A percentile compares a stretch with the other conserved stretches of the same genome.
These are phyloP conservation scores for Tetradesmus lagerheimii DNA, from an alignment of 139 green algal genomes.

Conservation along the genomic window DNA sequence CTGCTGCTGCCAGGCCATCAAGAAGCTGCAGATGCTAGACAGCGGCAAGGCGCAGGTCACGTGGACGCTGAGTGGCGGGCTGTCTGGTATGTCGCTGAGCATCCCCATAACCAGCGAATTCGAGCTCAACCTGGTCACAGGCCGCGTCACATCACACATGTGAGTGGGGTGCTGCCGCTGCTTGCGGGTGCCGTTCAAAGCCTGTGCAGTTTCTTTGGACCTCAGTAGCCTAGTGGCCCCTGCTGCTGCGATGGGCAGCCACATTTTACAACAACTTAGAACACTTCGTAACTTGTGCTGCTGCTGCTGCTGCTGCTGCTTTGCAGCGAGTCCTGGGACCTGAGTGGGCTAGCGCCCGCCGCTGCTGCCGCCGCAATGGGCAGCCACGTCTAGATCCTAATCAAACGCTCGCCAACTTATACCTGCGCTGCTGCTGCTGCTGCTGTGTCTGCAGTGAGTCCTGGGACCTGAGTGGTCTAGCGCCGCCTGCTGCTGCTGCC, in stretches of 20 bases:
- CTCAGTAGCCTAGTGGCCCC: not conserved
- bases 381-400: too few relatives aligned
- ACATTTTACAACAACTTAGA: too few relatives aligned
- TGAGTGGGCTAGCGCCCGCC: too few relatives aligned
- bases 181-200: too few relatives aligned
- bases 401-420: too few relatives aligned
- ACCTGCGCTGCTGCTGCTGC: not conserved
- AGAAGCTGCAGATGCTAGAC: slow-evolving; percentile 71
- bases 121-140: slow-evolving; percentile 80
- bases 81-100: slow-evolving; percentile 23
- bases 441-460: slow-evolving; percentile 51
- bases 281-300: too few relatives aligned
- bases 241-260: too few relatives aligned
- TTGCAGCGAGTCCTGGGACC: not conserved
- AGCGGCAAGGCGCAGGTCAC: slow-evolving; percentile 56
- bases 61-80: slow-evolving; percentile 65
- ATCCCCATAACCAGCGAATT: slow-evolving; percentile 52
- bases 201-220: too few relatives aligned
- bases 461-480: slow-evolving; percentile 66
- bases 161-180: too few relatives aligned
- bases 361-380: too few relatives aligned
- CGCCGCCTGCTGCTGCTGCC: slow-evolving; percentile 47
- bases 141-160: slow-evolving; percentile 63
- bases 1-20: slow-evolving; percentile 42
- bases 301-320: not conserved